Evolutionary conservation across 495 filamentous ascomycete species (phyloP), one percentile per base, ranked within the genome.

Genomic region (Beverwykella pulmonaria): DNA sequence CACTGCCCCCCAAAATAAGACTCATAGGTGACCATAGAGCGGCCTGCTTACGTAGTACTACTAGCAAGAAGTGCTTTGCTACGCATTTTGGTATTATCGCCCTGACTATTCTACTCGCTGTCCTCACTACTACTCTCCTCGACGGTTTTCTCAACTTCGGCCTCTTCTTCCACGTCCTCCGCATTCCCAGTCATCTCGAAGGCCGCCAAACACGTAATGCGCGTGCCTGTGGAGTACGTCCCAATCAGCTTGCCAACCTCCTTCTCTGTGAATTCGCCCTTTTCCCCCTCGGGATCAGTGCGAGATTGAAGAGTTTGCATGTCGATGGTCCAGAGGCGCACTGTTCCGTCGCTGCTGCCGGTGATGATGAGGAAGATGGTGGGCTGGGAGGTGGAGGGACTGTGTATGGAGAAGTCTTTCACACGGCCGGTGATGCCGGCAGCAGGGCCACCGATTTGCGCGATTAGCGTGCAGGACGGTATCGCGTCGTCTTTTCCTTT

Each of bases 201-300:
- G 47, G 89, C 88, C 61, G 82, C 86, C 67, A 98, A 61, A 75
- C 94, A 98, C 12, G 93, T 98, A 63, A 98, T 92, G 52, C 94
- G 83, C 74, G 92, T 90, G 32, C 88, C 86, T 8, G 93, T 97
- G 74, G 91, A 88, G 67, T 92, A 93, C 57, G 86, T 88, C 14
- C 86, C 92, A 48, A 97, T 71, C 39, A 96, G 76, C 63, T 79
- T 82, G 32, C 92, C 93, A 23, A 92, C 78, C 67, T 90, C 87
- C 64, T 61, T 69, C 57, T 74, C n/a, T 59, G 54, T 53, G 48
- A 52, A 61, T 49, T 64, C 58, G 58, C 74, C 58, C 68, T 74
- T 57, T 56, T 74, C 69, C 46, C 54, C 61, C 32, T 56, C 57
- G 53, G 22, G 62, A 25, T 1, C 12, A 23, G 52, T 36, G 5